These are phyloP conservation scores for Aspergillus awamori DNA, from an alignment of 2,329 filamentous ascomycete genomes.

Conservation along the genomic window DNA sequence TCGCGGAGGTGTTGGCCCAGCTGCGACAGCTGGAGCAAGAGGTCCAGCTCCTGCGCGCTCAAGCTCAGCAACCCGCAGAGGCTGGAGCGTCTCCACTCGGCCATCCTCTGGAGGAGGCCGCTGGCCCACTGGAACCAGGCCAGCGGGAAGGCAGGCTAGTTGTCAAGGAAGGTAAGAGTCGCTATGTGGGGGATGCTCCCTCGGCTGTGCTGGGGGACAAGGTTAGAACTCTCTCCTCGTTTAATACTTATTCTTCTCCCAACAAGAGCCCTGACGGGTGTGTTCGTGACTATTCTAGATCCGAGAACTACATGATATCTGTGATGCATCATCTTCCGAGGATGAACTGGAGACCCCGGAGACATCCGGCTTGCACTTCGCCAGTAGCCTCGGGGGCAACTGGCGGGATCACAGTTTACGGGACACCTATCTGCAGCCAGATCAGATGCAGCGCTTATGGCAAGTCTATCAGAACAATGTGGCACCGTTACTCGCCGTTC, in stretches of 20 bases:
- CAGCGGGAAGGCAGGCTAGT: conserved; percentile 6
- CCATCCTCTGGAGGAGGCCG: background rate
- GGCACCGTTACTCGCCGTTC: conserved; percentile 24
- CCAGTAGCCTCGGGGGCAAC: background rate
- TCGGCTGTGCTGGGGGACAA: conserved; percentile 22
- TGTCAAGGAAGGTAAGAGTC: conserved; percentile 13
- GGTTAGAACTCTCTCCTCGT: conserved; percentile 2
- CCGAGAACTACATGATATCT: conserved; percentile 15
- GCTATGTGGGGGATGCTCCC: conserved; percentile 23
- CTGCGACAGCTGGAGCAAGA: conserved; percentile 24
- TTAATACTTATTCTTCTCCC: background rate
- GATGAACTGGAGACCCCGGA: background rate
- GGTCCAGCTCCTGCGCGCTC: conserved; percentile 16
- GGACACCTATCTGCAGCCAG: conserved; percentile 1
- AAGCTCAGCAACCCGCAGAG: background rate
- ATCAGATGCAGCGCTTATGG: conserved; percentile 20
- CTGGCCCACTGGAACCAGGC: background rate
- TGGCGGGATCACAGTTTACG: background rate
- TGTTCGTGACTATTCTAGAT: background rate
- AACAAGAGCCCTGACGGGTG: background rate
- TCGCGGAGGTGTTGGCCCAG: conserved; percentile 19
- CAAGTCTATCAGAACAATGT: conserved; percentile 22
- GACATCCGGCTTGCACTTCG: background rate
- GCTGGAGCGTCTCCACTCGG: background rate
- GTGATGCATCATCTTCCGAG: conserved; percentile 4